These are phyloP conservation scores for Crithidia bombi DNA, from an alignment of 208 protist genomes.

Conservation along the genomic window DNA sequence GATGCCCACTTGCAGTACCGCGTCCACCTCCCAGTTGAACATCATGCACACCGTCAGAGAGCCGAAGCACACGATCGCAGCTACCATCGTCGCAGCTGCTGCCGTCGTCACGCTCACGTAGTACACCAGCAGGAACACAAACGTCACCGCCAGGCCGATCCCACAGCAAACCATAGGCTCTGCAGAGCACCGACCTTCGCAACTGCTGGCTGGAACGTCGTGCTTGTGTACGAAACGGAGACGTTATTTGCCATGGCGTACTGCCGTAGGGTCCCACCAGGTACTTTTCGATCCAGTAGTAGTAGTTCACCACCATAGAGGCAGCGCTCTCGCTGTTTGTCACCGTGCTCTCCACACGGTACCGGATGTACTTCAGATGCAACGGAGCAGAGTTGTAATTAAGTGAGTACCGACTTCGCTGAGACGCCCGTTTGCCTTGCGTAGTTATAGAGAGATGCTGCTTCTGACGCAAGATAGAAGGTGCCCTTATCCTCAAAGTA, in stretches of 20 bases:
- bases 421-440: conserved; percentile 27
- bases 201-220: conserved; percentile 29
- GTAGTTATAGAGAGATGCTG: conserved; percentile 34
- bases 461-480: background rate
- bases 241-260: conserved; percentile 1
- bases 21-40: conserved; percentile 45
- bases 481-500: conserved; percentile 34
- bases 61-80: conserved; percentile 48
- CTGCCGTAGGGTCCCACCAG: background rate
- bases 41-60: conserved; percentile 43
- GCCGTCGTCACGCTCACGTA: conserved; percentile 46
- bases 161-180: conserved; percentile 53
- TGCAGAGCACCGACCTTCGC: conserved; percentile 32
- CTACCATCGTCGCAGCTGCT: conserved; percentile 33
- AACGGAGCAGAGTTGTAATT: background rate
- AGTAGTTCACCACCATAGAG: conserved; percentile 14
- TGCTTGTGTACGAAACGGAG: conserved; percentile 31
- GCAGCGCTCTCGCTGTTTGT: conserved; percentile 18
- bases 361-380: conserved; percentile 21
- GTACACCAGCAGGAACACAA: conserved; percentile 44
- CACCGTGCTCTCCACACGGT: conserved; percentile 23
- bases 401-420: conserved; percentile 32
- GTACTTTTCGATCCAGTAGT: conserved; percentile 22
- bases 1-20: conserved; percentile 54
- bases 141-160: conserved; percentile 47